phyloP scores from a whole-genome alignment of 1,284 basidiomycete genomes.

The Ceratobasidium sp. region DNA sequence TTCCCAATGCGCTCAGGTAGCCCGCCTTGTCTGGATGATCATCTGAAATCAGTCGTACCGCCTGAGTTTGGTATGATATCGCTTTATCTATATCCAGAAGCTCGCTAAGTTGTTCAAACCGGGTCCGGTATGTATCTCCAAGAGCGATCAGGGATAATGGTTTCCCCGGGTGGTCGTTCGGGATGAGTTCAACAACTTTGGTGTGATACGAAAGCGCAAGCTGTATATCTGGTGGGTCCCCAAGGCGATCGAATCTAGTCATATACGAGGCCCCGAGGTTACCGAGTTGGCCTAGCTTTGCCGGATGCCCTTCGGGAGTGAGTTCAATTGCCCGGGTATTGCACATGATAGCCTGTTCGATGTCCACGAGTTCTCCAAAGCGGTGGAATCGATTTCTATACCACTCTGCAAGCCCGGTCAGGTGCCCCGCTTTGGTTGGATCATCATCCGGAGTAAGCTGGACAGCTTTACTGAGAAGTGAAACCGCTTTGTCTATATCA shows the following conservation, averaged over 20 bases:
- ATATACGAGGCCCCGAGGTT: background rate
- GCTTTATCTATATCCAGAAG: background rate
- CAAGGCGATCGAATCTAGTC: background rate
- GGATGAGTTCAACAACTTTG: background rate
- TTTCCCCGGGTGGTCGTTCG: background rate
- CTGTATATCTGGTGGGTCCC: background rate
- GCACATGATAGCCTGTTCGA: slow-evolving; percentile 1
- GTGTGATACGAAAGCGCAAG: too few relatives aligned
- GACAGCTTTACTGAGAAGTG: background rate
- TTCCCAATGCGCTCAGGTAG: background rate
- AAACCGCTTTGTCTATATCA: slow-evolving; percentile 3
- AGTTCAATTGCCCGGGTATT: background rate
- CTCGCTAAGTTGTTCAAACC: background rate
- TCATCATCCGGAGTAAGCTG: background rate
- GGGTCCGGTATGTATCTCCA: background rate
- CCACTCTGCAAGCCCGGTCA: background rate
- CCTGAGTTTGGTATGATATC: background rate
- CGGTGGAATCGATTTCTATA: background rate
- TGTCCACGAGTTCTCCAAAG: background rate
- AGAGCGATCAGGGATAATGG: background rate
- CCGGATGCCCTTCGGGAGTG: background rate
- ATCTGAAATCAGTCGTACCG: background rate
- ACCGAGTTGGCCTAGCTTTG: background rate
- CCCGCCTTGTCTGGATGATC: background rate
- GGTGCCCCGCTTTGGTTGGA: background rate